phyloP scores from a whole-genome alignment of 345 rosid species.

The Hibiscus trionum region DNA sequence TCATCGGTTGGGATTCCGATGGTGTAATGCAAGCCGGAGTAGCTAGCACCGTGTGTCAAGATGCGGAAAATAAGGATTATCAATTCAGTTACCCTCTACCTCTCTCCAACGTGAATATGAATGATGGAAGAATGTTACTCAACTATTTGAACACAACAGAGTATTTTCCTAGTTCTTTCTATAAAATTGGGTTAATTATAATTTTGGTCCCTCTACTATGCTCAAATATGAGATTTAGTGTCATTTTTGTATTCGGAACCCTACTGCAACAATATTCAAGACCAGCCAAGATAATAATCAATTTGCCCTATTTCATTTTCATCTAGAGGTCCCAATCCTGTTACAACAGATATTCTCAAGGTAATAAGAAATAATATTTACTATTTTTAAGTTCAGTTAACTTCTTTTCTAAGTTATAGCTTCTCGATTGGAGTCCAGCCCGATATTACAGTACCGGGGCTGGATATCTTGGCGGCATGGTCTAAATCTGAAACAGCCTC shows the following conservation, averaged over 20 bases:
- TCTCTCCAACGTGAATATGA: background rate
- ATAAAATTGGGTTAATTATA: too few relatives aligned
- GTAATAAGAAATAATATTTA: background rate
- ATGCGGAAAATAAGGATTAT: background rate
- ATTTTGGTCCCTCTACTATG: too few relatives aligned
- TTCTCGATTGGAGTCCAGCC: constrained; percentile 16
- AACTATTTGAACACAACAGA: background rate
- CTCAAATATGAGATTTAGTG: too few relatives aligned
- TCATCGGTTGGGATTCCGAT: background rate
- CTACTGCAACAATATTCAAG: constrained; percentile 25
- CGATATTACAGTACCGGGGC: constrained; percentile 33
- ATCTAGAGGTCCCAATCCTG: constrained; percentile 27
- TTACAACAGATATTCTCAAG: constrained; percentile 27
- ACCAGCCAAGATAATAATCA: constrained; percentile 7
- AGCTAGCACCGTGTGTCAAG: background rate
- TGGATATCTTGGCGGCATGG: constrained; percentile 28
- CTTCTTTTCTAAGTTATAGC: background rate
- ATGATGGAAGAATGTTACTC: background rate
- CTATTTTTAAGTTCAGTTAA: background rate
- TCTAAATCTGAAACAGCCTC: constrained; percentile 3
- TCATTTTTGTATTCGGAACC: constrained; percentile 8
- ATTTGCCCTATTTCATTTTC: constrained; percentile 25
- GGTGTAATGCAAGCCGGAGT: constrained; percentile 1
- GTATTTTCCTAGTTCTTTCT: background rate
- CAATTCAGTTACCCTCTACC: background rate